phyloP scores from a whole-genome alignment of 108 stramenopile genomes.

The Discostella pseudostelligera region DNA sequence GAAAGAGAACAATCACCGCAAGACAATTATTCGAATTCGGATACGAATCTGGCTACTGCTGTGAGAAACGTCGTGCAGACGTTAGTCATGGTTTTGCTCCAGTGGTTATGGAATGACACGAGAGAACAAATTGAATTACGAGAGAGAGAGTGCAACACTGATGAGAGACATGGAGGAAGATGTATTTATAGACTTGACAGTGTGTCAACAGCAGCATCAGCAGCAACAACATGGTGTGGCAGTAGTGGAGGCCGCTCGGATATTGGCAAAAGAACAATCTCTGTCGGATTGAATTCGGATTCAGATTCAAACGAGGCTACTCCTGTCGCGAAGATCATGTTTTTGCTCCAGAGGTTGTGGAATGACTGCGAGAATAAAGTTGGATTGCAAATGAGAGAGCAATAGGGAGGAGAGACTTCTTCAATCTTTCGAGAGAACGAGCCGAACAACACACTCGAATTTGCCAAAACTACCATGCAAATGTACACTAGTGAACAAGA shows the following conservation, averaged over 20 bases:
- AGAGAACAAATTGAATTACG: background rate
- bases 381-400: background rate
- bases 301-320: background rate
- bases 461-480: no score
- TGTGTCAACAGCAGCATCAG: constrained; percentile 1
- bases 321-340: background rate
- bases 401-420: no score
- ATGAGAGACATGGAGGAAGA: no score
- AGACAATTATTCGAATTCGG: no score
- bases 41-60: background rate
- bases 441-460: no score
- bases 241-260: constrained; percentile 6
- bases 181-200: constrained; percentile 5
- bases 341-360: constrained; percentile 26
- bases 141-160: no score
- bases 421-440: no score
- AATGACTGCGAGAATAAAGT: constrained; percentile 13
- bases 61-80: constrained; percentile 3
- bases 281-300: background rate
- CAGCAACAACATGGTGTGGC: no score
- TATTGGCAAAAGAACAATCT: constrained; percentile 15
- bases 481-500: no score
- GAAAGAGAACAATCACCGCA: background rate
- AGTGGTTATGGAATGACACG: constrained; percentile 21
- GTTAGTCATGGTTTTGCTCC: constrained; percentile 6